Base-by-base conservation (phyloP, 1,139 yeast genomes). In the Schizosaccharomyces versatilis region DNA sequence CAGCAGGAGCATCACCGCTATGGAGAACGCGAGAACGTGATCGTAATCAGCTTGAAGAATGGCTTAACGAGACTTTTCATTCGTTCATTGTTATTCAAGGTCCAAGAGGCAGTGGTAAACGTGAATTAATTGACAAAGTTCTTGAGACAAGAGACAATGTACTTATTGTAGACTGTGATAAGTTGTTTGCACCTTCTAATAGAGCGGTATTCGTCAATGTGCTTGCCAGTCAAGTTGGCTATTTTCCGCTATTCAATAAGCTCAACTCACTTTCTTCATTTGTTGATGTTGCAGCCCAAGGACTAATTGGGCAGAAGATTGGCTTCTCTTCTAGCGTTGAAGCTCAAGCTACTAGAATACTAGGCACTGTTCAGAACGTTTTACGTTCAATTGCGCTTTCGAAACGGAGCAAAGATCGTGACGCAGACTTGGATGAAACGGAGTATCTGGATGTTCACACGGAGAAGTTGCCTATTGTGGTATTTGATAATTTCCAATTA, bases 211-310 rank as follows among this genome's bases (percentile, higher is more conserved):
- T 85, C 60, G 70, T 90, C 54, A 75, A 76, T 57, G 74, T 74
- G 52, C 76, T 86, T 10, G 86, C 97, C 0, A 70, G 69, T 42
- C 88, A 84, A 64, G 65, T 86, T 41, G 97, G 98, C 0, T 90
- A 90, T 66, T 84, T 77, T 70, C 98, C 98, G 0, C 81, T 85
- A 2, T 90, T 90, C 66, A 84, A 95, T 9, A 90, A 97, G 95
- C 71, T 88, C 59, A 85, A 84, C 64, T 77, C 84, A 5, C 70
- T 88, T 32, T 78, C 95, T 0, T 78, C 79, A 59, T 81, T 86
- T 59, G 70, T 85, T 55, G 98, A 90, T 67, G 73, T 93, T 61
- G 86, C 57, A 3, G 57, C 57, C 7, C 58, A 56, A 41, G 58
- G 58, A 55, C 66, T 90, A 51, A 86, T 95, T 1, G 98, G 98